Base-by-base conservation (phyloP, 768 basidiomycete genomes). In the Cystofilobasidium macerans region DNA sequence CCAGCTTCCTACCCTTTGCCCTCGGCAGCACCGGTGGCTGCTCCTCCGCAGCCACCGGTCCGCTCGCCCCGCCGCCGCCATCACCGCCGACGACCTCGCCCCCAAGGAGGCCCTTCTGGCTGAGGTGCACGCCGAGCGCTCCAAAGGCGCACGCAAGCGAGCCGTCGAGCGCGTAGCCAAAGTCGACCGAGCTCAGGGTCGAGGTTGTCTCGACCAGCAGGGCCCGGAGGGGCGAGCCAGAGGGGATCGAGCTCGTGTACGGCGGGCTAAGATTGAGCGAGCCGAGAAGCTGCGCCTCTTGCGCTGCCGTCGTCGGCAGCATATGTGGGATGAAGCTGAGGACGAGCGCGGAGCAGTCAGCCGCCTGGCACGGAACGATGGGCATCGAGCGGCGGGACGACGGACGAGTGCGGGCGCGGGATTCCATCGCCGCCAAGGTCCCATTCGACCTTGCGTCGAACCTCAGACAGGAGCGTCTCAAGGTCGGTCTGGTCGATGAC, bases 111-210 rank as follows among this genome's bases (percentile, higher is more conserved):
- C 69, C 68, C 9, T 83, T 82, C 0, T 79, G 78, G 65, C 88
- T 80, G 32, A 94, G 72, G 8, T 84, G 78, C 38, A 81, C 81
- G 20, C 84, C 83, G 42, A 87, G 84, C 3, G 79, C 78, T 71
- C 88, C 88, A 30, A 95, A 80, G 60, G 83, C 83, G n/a, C 81
- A 81, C 58, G 86, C 84, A 14, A 93, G 79, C 0, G 89, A 85
- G 57, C 79, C 76, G 5, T 81, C 77, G 69, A 68, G 32, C 12
- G 48, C 54, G 36, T n/a, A 13, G 6, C n/a, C 20, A 32, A 89
- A 90, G 74, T 92, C 86, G 0, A 84, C 76, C 0, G 86, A 86
- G 0, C 80, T 73, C 35, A 94, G 74, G 45, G 86, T 80, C 0
- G 74, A 71, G 45, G 82, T 80, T 1, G 89, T 88, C 73, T 95